Conservation (phyloP, 768 basidiomycete genomes). For the Leucogyrophana mollusca region DNA sequence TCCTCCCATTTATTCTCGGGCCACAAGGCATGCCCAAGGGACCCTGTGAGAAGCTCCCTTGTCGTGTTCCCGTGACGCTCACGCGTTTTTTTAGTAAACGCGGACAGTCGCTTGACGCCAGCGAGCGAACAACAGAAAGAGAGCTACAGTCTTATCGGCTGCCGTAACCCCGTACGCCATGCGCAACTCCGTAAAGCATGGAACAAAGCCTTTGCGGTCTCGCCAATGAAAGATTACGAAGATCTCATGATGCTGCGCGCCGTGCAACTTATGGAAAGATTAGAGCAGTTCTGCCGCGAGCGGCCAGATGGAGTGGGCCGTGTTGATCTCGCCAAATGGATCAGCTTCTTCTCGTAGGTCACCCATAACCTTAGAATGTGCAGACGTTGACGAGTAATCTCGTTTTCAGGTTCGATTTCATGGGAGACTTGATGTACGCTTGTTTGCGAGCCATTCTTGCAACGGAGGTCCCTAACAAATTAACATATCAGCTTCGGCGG, state of each 20-base stretch:
- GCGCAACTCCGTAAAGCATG: constrained; percentile 12
- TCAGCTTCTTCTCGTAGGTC: neutral
- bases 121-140: too few relatives aligned
- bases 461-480: neutral
- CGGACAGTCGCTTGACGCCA: too few relatives aligned
- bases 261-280: constrained; percentile 23
- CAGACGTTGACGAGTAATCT: neutral
- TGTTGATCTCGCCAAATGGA: constrained; percentile 13
- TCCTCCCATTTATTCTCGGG: constrained; percentile 15
- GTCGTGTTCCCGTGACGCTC: neutral
- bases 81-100: neutral
- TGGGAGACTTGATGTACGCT: constrained; percentile 30
- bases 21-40: constrained; percentile 12
- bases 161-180: neutral
- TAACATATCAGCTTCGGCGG: constrained; percentile 26
- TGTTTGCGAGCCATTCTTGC: neutral
- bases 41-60: constrained; percentile 9
- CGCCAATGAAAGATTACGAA: constrained; percentile 10
- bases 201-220: constrained; percentile 14
- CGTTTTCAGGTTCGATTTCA: constrained; percentile 24
- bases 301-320: constrained; percentile 1
- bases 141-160: neutral
- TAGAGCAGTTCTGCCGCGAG: neutral
- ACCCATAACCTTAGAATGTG: neutral
- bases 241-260: neutral